These are phyloP conservation scores for Lycium ferocissimum DNA, from an alignment of 257 asterid genomes.

Conservation along the genomic window DNA sequence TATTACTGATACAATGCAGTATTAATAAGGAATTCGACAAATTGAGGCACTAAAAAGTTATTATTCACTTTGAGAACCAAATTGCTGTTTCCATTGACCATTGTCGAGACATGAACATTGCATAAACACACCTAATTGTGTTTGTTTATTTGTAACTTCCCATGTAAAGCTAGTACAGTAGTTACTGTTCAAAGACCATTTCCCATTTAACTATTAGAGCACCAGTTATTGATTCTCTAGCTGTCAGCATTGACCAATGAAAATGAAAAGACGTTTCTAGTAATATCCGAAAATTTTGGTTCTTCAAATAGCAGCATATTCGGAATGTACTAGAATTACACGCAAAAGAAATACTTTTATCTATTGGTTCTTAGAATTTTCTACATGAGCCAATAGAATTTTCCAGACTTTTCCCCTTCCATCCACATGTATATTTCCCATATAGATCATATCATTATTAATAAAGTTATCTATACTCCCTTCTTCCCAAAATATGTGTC, in stretches of 20 bases:
- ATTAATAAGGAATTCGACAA: no score
- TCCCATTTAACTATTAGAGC: not conserved
- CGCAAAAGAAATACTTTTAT: not conserved
- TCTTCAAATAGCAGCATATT: not conserved
- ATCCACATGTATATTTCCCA: not conserved
- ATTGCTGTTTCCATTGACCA: not conserved
- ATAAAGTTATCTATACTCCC: no score
- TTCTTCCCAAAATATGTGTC: no score
- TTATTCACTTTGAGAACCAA: not conserved
- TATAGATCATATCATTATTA: no score
- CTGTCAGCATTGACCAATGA: not conserved
- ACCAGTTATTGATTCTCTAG: not conserved
- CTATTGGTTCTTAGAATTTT: not conserved
- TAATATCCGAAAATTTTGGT: not conserved
- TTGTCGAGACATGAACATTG: not conserved
- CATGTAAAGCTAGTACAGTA: no score
- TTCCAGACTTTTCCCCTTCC: slow-evolving; percentile 25
- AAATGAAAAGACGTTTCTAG: not conserved
- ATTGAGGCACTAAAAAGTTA: not conserved
- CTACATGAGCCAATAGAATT: slow-evolving; percentile 34
- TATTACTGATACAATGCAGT: no score
- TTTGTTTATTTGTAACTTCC: no score
- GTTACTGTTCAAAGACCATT: not conserved
- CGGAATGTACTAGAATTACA: not conserved
- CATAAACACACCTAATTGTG: not conserved